These are phyloP conservation scores for Fusarium burgessii DNA, from an alignment of 2,329 filamentous ascomycete species.

Conservation along the genomic window DNA sequence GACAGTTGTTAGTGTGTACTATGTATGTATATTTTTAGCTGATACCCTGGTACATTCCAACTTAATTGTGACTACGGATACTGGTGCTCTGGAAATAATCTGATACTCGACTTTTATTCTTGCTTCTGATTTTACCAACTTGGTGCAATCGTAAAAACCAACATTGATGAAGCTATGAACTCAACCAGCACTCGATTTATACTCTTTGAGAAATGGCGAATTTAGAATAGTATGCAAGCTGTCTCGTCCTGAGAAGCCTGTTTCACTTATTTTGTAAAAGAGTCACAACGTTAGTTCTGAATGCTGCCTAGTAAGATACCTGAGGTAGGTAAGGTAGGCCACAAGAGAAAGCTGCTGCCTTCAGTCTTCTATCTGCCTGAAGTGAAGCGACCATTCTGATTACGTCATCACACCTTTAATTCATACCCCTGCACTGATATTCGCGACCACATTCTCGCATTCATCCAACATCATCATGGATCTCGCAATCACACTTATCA, in stretches of 20 bases:
- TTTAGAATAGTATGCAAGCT: not conserved
- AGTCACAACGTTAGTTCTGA: too few relatives aligned
- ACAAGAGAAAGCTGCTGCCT: not conserved
- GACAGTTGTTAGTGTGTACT: too few relatives aligned
- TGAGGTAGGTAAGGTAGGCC: too few relatives aligned
- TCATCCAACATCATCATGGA: slow-evolving; percentile 55
- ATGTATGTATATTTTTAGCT: not conserved
- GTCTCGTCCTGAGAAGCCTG: not conserved
- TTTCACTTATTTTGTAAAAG: not conserved
- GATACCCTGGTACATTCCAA: not conserved
- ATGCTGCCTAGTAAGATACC: too few relatives aligned
- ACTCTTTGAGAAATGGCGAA: too few relatives aligned
- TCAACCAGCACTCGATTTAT: too few relatives aligned
- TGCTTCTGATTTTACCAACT: not conserved
- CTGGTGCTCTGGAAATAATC: too few relatives aligned
- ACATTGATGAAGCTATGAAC: too few relatives aligned
- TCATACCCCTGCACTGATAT: slow-evolving; percentile 1
- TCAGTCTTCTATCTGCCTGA: not conserved
- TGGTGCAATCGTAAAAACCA: too few relatives aligned
- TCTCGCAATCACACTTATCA: slow-evolving; percentile 80
- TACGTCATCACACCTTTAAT: not conserved
- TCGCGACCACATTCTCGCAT: slow-evolving; percentile 2
- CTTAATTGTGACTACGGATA: too few relatives aligned
- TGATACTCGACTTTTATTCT: too few relatives aligned
- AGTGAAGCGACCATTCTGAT: not conserved